These are phyloP conservation scores for Aureobasidium namibiae DNA, from an alignment of 2,329 filamentous ascomycete species.

Conservation along the genomic window DNA sequence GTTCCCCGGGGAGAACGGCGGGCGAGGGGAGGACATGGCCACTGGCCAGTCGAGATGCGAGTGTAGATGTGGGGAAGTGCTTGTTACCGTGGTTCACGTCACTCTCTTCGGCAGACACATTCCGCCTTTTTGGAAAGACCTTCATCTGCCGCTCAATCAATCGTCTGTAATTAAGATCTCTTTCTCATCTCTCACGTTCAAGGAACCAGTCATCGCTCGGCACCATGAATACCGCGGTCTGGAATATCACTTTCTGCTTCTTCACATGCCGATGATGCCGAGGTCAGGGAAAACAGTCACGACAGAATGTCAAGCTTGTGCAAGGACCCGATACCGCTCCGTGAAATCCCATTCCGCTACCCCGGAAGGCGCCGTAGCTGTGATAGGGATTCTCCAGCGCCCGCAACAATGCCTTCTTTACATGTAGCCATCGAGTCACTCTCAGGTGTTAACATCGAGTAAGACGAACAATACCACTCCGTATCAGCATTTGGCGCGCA, in stretches of 20 bases:
- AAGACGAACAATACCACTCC: not conserved
- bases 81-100: slow-evolving; percentile 3
- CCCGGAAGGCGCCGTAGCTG: slow-evolving; percentile 3
- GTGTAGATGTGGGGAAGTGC: slow-evolving; percentile 3
- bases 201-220: not conserved
- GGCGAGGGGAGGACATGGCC: slow-evolving; percentile 4
- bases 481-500: not conserved
- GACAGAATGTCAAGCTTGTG: slow-evolving; percentile 3
- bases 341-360: not conserved
- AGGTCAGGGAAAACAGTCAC: slow-evolving; percentile 7
- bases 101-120: not conserved
- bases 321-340: not conserved
- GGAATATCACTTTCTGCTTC: not conserved
- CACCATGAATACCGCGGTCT: not conserved
- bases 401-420: no score
- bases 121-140: not conserved
- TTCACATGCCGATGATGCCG: slow-evolving; percentile 12
- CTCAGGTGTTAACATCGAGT: not conserved
- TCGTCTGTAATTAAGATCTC: not conserved
- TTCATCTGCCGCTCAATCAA: not conserved
- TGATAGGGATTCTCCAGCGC: not conserved
- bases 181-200: not conserved
- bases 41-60: not conserved
- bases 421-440: slow-evolving; percentile 4
- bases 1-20: slow-evolving; percentile 6